Evolutionary conservation across 176 grass and related monocot species (phyloP), one percentile per base, ranked within the genome.

Genomic region (Dendrocalamus sinicus): DNA sequence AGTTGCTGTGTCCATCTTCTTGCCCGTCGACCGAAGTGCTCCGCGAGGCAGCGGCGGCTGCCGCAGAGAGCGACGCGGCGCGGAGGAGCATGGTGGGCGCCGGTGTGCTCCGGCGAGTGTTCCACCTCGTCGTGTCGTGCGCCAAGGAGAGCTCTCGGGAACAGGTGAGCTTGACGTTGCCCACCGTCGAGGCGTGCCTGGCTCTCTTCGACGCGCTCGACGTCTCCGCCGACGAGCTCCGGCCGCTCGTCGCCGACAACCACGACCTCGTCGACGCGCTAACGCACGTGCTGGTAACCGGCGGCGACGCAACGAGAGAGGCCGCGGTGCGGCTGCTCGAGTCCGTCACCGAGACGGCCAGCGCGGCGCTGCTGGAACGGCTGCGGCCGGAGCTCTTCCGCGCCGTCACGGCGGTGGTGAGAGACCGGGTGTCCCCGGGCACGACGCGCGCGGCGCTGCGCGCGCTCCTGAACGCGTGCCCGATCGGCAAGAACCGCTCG

Each of bases 381-480:
- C 76, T 89, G 39, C 72, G 24, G 19, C 70, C 72, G 22, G 86
- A 72, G 45, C 76, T 91, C 74, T 84, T 91, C 79, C 32, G n/a
- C 23, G 86, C 54, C 40, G 22, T 91, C 22, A 91, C 88, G 3
- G 75, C 54, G 32, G 82, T 53, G 51, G 5, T 86, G 32, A 83
- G 82, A 14, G 89, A 86, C 30, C 40, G 75, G 12, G 50, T 84
- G 22, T 83, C 86, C 61, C 62, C 86, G 0, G 4, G 47, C 45
- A 82, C 82, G 78, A 86, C 88, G 19, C 80, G 84, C 20, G 64
- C 75, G 1, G 92, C 92, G 20, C 64, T 93, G 52, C 79, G 64
- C 3, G 65, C 45, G 15, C 73, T 91, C 1, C 59, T 70, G 26
- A 55, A 72, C 64, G 79, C 83, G 24, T 90, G 79, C 54, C 41